These are phyloP conservation scores for Hygrocybe coccinea DNA, from an alignment of 768 basidiomycete genomes.

Conservation along the genomic window DNA sequence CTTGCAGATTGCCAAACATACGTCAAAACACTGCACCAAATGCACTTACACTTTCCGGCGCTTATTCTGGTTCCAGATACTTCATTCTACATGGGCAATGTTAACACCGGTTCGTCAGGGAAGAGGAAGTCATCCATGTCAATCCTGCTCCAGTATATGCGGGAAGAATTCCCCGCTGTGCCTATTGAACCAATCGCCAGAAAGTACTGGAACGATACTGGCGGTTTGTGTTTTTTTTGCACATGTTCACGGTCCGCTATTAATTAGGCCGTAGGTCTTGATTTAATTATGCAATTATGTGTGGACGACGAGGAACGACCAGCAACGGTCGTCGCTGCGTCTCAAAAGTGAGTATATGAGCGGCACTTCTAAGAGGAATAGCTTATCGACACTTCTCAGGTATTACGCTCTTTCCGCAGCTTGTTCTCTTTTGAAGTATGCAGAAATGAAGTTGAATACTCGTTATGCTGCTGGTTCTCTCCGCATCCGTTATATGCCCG, in stretches of 20 bases:
- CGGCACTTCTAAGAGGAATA: neutral
- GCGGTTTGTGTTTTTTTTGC: conserved; percentile 42
- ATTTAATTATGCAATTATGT: conserved; percentile 72
- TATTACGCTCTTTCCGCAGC: conserved; percentile 86
- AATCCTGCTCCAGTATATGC: conserved; percentile 65
- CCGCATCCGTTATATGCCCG: conserved; percentile 68
- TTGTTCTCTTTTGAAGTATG: conserved; percentile 83
- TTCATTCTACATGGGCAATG: conserved; percentile 58
- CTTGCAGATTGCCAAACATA: conserved; percentile 85
- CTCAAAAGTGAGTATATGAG: conserved; percentile 66
- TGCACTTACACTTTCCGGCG: conserved; percentile 69
- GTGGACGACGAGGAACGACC: conserved; percentile 79
- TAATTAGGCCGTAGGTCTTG: conserved; percentile 56
- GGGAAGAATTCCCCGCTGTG: conserved; percentile 66
- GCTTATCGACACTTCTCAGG: conserved; percentile 36
- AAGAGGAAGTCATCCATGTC: conserved; percentile 48
- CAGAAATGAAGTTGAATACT: conserved; percentile 63
- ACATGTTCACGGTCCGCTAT: conserved; percentile 1
- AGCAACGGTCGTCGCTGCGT: conserved; percentile 69
- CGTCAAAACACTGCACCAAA: conserved; percentile 81
- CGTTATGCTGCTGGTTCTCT: conserved; percentile 68
- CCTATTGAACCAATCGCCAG: conserved; percentile 67
- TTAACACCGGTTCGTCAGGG: conserved; percentile 38
- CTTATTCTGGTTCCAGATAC: conserved; percentile 81
- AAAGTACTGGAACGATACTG: conserved; percentile 81